Evolutionary conservation across 768 basidiomycete species (phyloP).

Genomic region (Podaxis carcinomalis): DNA sequence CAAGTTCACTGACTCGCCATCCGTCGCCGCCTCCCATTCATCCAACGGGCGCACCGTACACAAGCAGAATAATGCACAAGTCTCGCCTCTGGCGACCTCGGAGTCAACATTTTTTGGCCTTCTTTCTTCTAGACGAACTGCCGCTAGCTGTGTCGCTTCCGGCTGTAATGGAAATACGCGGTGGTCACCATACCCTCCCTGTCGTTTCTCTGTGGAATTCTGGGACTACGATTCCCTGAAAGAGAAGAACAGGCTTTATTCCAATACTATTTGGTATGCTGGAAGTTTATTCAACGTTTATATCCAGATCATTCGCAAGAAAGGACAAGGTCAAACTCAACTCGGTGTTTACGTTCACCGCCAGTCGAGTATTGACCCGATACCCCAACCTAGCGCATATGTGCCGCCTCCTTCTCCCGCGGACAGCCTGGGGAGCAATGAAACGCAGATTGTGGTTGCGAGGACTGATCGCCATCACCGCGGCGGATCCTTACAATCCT

Average conservation of each 20-base stretch:
- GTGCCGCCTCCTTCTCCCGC: slow-evolving; percentile 13
- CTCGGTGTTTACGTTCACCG: slow-evolving; percentile 88
- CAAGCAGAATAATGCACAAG: slow-evolving; percentile 7
- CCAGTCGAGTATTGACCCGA: slow-evolving; percentile 74
- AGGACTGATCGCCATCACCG: slow-evolving; percentile 3
- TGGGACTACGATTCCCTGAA: slow-evolving; percentile 79
- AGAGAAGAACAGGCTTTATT: slow-evolving; percentile 82
- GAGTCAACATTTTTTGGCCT: slow-evolving; percentile 68
- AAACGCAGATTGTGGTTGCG: neutral
- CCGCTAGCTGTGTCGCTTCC: slow-evolving; percentile 34
- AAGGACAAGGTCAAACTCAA: slow-evolving; percentile 49
- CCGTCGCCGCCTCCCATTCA: slow-evolving; percentile 22
- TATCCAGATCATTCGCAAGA: slow-evolving; percentile 84
- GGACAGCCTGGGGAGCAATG: neutral
- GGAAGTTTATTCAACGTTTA: slow-evolving; percentile 88
- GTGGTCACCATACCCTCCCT: slow-evolving; percentile 77
- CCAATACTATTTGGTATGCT: slow-evolving; percentile 86
- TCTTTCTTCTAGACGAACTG: slow-evolving; percentile 38
- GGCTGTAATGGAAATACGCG: slow-evolving; percentile 42
- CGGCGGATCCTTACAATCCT: slow-evolving; percentile 7
- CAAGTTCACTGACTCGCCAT: slow-evolving; percentile 29
- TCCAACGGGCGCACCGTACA: slow-evolving; percentile 12
- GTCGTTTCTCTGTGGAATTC: slow-evolving; percentile 85
- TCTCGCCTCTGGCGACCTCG: slow-evolving; percentile 17
- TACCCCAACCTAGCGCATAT: slow-evolving; percentile 69